Evolutionary conservation across 1,284 basidiomycete genomes (phyloP).

Genomic region (Cryptococcus sp.): DNA sequence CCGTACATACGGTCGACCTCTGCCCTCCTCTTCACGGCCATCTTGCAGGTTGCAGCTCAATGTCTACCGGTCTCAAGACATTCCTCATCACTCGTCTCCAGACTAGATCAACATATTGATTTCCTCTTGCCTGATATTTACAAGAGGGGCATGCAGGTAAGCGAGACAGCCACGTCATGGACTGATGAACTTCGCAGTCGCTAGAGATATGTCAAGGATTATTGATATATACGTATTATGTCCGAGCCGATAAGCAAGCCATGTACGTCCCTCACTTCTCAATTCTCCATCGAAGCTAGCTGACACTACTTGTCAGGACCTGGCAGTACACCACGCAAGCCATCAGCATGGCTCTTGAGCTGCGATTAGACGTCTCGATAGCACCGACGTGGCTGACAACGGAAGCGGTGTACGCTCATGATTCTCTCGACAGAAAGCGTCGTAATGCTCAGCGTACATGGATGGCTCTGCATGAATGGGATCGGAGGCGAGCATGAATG

Average conservation of each 20-base stretch:
- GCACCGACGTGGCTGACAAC: constrained; percentile 14
- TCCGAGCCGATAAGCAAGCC: constrained; percentile 15
- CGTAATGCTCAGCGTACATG: constrained; percentile 21
- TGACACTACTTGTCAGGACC: constrained; percentile 8
- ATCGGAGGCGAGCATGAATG: constrained; percentile 7
- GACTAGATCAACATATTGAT: constrained; percentile 23
- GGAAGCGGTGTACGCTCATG: constrained; percentile 12
- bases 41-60: constrained; percentile 19
- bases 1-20: constrained; percentile 16
- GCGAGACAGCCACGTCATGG: not conserved
- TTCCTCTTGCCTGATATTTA: constrained; percentile 8
- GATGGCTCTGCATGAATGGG: constrained; percentile 18
- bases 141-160: constrained; percentile 17
- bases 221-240: constrained; percentile 11
- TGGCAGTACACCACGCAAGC: constrained; percentile 17
- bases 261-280: constrained; percentile 5
- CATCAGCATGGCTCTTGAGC: constrained; percentile 18
- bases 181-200: constrained; percentile 5
- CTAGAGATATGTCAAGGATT: constrained; percentile 25
- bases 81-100: constrained; percentile 13
- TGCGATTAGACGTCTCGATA: constrained; percentile 16
- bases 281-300: not conserved
- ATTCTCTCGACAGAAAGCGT: constrained; percentile 1
- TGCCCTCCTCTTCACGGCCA: constrained; percentile 10
- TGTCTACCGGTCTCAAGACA: constrained; percentile 22